Evolutionary conservation across 345 rosid genomes (phyloP).

Genomic region (Eucalyptus marginata): DNA sequence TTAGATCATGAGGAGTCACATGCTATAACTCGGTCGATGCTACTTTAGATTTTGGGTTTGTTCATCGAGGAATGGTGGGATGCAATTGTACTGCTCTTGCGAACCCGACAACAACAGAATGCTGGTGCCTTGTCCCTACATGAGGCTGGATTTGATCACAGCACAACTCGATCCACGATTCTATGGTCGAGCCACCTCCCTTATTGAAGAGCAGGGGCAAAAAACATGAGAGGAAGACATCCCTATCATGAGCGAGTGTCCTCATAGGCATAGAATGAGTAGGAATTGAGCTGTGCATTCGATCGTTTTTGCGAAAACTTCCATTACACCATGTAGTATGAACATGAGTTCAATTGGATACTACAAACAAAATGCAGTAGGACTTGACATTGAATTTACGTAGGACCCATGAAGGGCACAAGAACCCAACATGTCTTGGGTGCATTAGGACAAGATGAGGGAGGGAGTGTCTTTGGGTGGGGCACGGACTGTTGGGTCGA

Average conservation of each 20-base stretch:
- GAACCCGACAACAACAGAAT: not conserved
- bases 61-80: not conserved
- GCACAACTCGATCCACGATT: not conserved
- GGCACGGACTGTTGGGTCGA: slow-evolving; percentile 42
- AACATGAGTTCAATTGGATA: not conserved
- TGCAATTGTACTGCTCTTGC: not conserved
- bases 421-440: slow-evolving; percentile 55
- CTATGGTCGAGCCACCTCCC: not conserved
- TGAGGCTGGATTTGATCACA: not conserved
- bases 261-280: not conserved
- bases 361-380: not conserved
- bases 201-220: not conserved
- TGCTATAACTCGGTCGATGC: not conserved
- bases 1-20: not conserved
- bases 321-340: not conserved
- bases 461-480: slow-evolving; percentile 25
- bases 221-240: not conserved
- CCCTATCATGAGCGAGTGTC: not conserved
- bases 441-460: slow-evolving; percentile 59
- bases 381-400: not conserved
- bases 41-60: not conserved
- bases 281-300: not conserved
- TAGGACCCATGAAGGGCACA: slow-evolving; percentile 7
- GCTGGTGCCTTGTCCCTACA: not conserved
- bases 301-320: not conserved